phyloP scores from a whole-genome alignment of 2,329 filamentous ascomycete species.

The Bipolaris cookei region DNA sequence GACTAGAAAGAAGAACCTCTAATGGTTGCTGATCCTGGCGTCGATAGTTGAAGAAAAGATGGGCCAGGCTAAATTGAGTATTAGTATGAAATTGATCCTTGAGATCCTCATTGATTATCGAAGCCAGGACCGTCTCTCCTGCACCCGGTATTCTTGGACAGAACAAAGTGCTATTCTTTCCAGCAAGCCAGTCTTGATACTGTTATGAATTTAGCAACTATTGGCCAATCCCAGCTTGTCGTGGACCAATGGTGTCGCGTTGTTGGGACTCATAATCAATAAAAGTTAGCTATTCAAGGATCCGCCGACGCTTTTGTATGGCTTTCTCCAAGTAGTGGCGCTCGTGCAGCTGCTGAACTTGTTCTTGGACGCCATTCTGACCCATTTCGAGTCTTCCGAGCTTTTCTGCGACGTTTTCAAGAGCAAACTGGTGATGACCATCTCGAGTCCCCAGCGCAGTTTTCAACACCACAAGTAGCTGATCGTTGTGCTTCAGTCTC shows the following conservation, averaged over 20 bases:
- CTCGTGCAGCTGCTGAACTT: background rate
- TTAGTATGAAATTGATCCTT: background rate
- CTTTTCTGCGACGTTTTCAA: background rate
- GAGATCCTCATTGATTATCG: conserved; percentile 29
- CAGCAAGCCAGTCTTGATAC: conserved; percentile 20
- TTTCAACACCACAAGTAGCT: conserved; percentile 2
- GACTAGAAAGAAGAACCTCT: conserved; percentile 30
- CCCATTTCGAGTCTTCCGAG: background rate
- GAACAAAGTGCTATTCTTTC: conserved; percentile 22
- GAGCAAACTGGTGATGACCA: background rate
- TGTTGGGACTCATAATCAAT: conserved; percentile 23
- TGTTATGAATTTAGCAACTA: conserved; percentile 29
- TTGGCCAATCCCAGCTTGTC: conserved; percentile 24
- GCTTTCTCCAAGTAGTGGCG: background rate
- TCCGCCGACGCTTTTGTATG: background rate
- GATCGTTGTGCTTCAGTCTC: conserved; percentile 10
- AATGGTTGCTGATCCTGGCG: conserved; percentile 32
- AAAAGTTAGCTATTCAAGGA: conserved; percentile 24
- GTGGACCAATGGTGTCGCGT: conserved; percentile 14
- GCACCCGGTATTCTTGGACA: conserved; percentile 37
- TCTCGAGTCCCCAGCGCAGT: background rate
- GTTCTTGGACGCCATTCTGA: background rate
- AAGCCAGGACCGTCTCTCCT: conserved; percentile 38
- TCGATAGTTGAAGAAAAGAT: conserved; percentile 45
- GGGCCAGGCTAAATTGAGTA: conserved; percentile 32